Conservation (phyloP, 1,284 basidiomycete genomes). For the Moesziomyces parantarcticus region DNA sequence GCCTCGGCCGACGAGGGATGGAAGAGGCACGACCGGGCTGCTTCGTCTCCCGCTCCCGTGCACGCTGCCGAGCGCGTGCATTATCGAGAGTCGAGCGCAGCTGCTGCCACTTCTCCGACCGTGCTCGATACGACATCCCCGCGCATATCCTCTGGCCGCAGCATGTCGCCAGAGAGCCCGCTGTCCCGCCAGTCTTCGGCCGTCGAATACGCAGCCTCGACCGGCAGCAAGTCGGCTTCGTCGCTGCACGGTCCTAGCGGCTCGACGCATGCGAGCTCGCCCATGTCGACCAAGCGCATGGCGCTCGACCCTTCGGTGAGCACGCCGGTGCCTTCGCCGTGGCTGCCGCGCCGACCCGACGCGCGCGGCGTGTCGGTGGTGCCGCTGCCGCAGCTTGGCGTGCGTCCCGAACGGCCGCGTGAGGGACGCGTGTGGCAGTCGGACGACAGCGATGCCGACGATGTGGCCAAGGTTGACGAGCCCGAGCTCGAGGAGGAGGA, state of each 20-base stretch:
- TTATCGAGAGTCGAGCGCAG: not conserved
- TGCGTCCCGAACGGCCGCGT: slow-evolving; percentile 58
- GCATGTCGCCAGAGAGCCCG: slow-evolving; percentile 32
- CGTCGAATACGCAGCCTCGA: slow-evolving; percentile 29
- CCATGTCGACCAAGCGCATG: slow-evolving; percentile 29
- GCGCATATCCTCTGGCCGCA: slow-evolving; percentile 5
- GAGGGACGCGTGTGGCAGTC: slow-evolving; percentile 62
- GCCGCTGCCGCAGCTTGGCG: slow-evolving; percentile 62
- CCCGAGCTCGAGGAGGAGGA: slow-evolving; percentile 36
- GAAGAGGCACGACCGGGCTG: slow-evolving; percentile 20
- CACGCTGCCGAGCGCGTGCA: slow-evolving; percentile 8
- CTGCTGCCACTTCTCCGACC: not conserved
- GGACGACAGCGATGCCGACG: slow-evolving; percentile 49
- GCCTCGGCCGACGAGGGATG: not conserved
- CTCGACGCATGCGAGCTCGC: slow-evolving; percentile 16
- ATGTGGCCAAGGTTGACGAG: slow-evolving; percentile 17
- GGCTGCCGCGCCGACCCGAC: slow-evolving; percentile 62
- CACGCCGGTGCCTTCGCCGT: slow-evolving; percentile 57
- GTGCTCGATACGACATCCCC: not conserved
- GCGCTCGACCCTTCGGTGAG: slow-evolving; percentile 52
- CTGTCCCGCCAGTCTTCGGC: slow-evolving; percentile 35
- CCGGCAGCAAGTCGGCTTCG: slow-evolving; percentile 34
- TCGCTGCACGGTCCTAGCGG: slow-evolving; percentile 25
- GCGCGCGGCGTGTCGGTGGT: slow-evolving; percentile 61
- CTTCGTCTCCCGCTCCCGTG: slow-evolving; percentile 1